Evolutionary conservation across 305 asterid species (phyloP), one percentile per base, ranked within the genome.

Genomic region (Fraxinus albicans): DNA sequence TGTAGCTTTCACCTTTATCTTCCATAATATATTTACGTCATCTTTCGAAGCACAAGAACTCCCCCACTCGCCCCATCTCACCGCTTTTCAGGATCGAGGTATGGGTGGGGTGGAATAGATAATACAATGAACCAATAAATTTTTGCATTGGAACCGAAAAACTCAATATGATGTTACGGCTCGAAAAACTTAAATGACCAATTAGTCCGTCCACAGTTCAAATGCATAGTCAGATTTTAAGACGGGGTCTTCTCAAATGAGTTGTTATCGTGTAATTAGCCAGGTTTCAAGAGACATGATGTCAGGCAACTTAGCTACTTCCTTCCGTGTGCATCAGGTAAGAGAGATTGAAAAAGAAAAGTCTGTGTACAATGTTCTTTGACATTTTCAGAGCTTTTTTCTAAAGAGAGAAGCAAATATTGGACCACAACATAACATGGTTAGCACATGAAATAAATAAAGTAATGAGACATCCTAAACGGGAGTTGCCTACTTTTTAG

Each of bases 361-460:
- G 73, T 1, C n/a, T 2, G 35, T 25, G 73, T 67, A 67, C 73
- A 25, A 23, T 23, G 73, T 27, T 67, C 35, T 67, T 67, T 67
- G n/a, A 67, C 73, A 67, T 67, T 67, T 25, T 67, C 3, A 67
- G n/a, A 23, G 17, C 73, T 67, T 67, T 67, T 63, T 63, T 13
- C 38, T 35, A 35, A 35, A 27, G 5, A 8, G 23, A 33, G 13
- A 8, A 70, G 63, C 29, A 1, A 38, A 44, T 2, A 40, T 50
- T 80, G 86, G 90, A 85, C 90, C 90, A 84, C 87, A 76, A 77
- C 73, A 65, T 25, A 25, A 65, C 80, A 78, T 50, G 87, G 78
- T 55, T 69, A 55, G 82, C 88, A 88, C 90, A 87, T 84, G 87
- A 87, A 87, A 78, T 65, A 65, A 65, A 9, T 8, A 65, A 65